phyloP scores from a whole-genome alignment of 371 early-diverging fungal species.

The Nematocida minor region DNA sequence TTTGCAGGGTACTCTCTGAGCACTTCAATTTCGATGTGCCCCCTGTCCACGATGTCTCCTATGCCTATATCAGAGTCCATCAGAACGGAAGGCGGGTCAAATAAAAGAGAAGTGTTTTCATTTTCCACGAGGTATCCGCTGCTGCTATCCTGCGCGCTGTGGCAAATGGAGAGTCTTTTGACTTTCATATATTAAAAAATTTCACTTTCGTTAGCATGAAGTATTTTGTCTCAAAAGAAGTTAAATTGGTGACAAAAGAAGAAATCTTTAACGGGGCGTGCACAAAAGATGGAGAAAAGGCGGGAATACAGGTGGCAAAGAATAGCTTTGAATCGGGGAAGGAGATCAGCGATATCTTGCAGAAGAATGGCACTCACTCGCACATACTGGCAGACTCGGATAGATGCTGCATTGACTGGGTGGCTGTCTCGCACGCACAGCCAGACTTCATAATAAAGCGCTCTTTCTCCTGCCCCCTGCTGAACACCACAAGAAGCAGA shows the following conservation, averaged over 20 bases:
- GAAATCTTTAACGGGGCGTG: not conserved
- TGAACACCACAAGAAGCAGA: slow-evolving; percentile 7
- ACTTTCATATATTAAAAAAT: slow-evolving; percentile 26
- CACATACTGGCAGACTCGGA: slow-evolving; percentile 46
- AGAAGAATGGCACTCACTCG: not conserved
- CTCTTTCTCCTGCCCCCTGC: slow-evolving; percentile 41
- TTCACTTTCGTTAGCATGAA: not conserved
- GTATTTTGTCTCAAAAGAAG: slow-evolving; percentile 3
- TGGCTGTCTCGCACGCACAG: slow-evolving; percentile 15
- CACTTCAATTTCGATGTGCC: slow-evolving; percentile 41
- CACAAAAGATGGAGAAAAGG: not conserved
- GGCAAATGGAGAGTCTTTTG: slow-evolving; percentile 6
- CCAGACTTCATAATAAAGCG: slow-evolving; percentile 9
- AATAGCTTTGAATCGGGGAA: slow-evolving; percentile 3
- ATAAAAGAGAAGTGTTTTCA: slow-evolving; percentile 7
- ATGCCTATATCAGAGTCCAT: not conserved
- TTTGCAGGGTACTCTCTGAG: slow-evolving; percentile 23
- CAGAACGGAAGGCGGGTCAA: slow-evolving; percentile 30
- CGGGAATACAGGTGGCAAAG: slow-evolving; percentile 36
- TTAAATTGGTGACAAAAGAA: not conserved
- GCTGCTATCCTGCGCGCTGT: not conserved
- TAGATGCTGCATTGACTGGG: slow-evolving; percentile 50
- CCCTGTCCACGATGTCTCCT: not conserved
- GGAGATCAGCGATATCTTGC: not conserved
- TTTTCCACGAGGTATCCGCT: slow-evolving; percentile 21